phyloP scores from a whole-genome alignment of 1,139 yeast species.

The Pichia terricola region DNA sequence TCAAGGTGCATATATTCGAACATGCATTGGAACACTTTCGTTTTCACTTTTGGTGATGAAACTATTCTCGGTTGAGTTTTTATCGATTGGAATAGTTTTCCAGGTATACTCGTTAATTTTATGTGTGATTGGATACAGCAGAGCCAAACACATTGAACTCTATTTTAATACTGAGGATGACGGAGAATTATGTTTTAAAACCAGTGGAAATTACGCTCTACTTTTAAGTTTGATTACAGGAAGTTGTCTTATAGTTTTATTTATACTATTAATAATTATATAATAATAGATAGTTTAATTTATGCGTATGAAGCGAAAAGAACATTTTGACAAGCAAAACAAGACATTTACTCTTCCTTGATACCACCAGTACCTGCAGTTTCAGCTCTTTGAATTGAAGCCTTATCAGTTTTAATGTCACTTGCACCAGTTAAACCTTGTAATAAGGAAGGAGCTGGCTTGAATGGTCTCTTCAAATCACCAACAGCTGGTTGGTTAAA shows the following conservation, averaged over 20 bases:
- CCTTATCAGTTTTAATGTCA: conserved; percentile 71
- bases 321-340: conserved; percentile 15
- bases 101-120: conserved; percentile 42
- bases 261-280: conserved; percentile 34
- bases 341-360: conserved; percentile 58
- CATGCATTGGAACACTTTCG: conserved; percentile 33
- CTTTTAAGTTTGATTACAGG: conserved; percentile 35
- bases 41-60: conserved; percentile 35
- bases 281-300: conserved; percentile 11
- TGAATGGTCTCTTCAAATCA: conserved; percentile 95
- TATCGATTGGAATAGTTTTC: conserved; percentile 44
- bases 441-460: conserved; percentile 66
- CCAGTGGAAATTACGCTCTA: conserved; percentile 43
- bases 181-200: conserved; percentile 29
- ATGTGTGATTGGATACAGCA: conserved; percentile 38
- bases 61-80: conserved; percentile 42
- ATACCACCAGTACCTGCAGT: conserved; percentile 81
- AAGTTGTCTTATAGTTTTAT: conserved; percentile 35
- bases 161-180: conserved; percentile 28
- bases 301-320: not conserved
- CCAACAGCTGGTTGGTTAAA: conserved; percentile 81
- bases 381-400: conserved; percentile 79
- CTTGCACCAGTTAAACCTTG: conserved; percentile 49
- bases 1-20: conserved; percentile 51
- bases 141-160: conserved; percentile 37